These are phyloP conservation scores for Triticum turgidum DNA, from an alignment of 176 grass and related monocot genomes.

Conservation along the genomic window DNA sequence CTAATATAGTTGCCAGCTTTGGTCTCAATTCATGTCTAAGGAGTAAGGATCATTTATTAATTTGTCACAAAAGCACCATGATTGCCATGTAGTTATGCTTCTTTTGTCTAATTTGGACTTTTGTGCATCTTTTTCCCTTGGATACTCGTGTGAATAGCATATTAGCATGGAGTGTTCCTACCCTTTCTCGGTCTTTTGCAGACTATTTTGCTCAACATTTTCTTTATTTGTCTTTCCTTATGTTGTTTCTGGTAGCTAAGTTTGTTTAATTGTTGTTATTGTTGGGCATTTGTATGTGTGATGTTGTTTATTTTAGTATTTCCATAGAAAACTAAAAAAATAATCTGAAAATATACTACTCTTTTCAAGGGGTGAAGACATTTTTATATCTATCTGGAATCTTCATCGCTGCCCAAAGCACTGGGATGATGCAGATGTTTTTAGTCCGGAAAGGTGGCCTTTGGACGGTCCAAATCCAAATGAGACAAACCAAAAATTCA, in stretches of 20 bases:
- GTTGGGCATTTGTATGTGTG: background rate
- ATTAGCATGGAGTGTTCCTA: background rate
- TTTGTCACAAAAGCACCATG: background rate
- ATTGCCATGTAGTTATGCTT: background rate
- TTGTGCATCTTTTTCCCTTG: background rate
- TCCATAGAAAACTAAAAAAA: background rate
- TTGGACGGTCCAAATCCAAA: slow-evolving; percentile 89
- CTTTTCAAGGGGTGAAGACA: slow-evolving; percentile 73
- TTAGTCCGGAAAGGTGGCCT: slow-evolving; percentile 95
- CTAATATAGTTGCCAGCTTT: background rate
- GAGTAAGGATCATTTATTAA: background rate
- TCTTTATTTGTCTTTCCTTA: background rate
- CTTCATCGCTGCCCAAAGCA: slow-evolving; percentile 80
- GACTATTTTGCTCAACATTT: background rate
- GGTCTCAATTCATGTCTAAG: background rate
- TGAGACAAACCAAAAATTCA: slow-evolving; percentile 97
- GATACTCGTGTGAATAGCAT: background rate
- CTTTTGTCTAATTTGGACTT: background rate
- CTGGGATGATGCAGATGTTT: slow-evolving; percentile 89
- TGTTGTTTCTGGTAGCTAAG: background rate
- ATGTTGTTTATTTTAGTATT: background rate
- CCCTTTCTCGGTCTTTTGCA: background rate
- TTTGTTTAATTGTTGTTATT: background rate
- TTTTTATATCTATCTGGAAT: slow-evolving; percentile 98
- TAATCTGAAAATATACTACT: background rate